These are phyloP conservation scores for Tylopilus cervinicoccineus DNA, from an alignment of 768 basidiomycete genomes.

Conservation along the genomic window DNA sequence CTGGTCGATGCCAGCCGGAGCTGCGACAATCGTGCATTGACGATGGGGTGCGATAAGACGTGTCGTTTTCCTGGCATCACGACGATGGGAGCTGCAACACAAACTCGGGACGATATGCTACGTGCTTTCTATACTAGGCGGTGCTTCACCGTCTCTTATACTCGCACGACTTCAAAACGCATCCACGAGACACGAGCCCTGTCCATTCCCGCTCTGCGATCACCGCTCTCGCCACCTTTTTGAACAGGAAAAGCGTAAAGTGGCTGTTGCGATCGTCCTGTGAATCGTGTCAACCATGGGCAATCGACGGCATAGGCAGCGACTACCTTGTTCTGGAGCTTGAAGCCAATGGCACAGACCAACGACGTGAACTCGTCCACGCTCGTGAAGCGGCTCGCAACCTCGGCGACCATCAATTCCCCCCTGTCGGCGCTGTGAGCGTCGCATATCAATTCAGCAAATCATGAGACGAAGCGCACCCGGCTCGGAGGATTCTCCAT, in stretches of 20 bases:
- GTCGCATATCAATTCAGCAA: constrained; percentile 1
- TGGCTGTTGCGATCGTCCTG: constrained; percentile 83
- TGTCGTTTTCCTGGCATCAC: constrained; percentile 40
- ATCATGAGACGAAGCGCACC: constrained; percentile 45
- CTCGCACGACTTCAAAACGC: constrained; percentile 81
- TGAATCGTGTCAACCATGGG: not conserved
- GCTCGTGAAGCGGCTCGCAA: constrained; percentile 75
- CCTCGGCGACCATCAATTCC: constrained; percentile 84
- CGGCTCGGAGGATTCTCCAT: constrained; percentile 79
- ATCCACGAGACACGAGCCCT: constrained; percentile 47
- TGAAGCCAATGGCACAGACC: constrained; percentile 69
- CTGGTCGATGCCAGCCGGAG: constrained; percentile 58
- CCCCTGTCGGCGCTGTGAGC: constrained; percentile 45
- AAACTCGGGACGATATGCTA: not conserved
- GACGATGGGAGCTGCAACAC: not conserved
- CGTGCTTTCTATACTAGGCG: not conserved
- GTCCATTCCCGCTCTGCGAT: constrained; percentile 60
- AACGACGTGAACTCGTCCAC: constrained; percentile 63
- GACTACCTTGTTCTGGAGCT: constrained; percentile 60
- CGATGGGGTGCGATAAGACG: constrained; percentile 64
- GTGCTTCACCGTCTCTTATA: constrained; percentile 71
- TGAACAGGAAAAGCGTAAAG: constrained; percentile 81
- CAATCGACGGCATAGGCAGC: not conserved
- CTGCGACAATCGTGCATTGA: constrained; percentile 69
- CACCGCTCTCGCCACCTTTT: constrained; percentile 47